Evolutionary conservation across 768 basidiomycete genomes (phyloP).

Genomic region (Clathrus columnatus): DNA sequence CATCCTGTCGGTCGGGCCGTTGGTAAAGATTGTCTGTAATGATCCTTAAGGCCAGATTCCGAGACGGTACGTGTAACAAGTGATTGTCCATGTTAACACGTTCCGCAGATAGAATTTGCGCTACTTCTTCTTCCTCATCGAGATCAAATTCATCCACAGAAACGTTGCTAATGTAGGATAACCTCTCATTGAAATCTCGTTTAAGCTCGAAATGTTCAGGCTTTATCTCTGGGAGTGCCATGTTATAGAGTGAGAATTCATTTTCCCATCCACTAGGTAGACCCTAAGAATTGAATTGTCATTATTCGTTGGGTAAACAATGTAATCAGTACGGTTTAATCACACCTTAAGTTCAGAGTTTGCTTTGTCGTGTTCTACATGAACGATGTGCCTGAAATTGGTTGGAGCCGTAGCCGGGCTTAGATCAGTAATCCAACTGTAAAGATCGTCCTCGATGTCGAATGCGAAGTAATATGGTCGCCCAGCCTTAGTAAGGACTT

Average conservation of each 20-base stretch:
- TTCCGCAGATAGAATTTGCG: neutral
- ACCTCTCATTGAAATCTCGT: neutral
- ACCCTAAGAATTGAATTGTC: neutral
- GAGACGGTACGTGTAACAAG: neutral
- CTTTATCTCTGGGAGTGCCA: neutral
- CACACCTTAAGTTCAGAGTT: neutral
- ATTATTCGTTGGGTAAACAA: neutral
- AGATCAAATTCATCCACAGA: neutral
- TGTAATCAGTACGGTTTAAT: no score
- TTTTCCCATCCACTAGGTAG: neutral
- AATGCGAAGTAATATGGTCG: neutral
- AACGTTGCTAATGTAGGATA: neutral
- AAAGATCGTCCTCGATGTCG: neutral
- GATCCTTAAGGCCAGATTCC: neutral
- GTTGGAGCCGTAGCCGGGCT: neutral
- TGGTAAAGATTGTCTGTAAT: neutral
- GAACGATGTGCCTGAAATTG: neutral
- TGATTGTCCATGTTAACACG: neutral
- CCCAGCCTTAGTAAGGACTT: neutral
- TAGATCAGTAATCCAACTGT: slow-evolving; percentile 6
- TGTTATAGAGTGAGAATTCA: neutral
- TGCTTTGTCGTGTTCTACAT: neutral
- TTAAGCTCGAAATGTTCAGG: neutral
- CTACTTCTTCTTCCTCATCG: neutral
- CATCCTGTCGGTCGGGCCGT: neutral